phyloP scores from a whole-genome alignment of 208 protist genomes.

The Spongospora subterranea region DNA sequence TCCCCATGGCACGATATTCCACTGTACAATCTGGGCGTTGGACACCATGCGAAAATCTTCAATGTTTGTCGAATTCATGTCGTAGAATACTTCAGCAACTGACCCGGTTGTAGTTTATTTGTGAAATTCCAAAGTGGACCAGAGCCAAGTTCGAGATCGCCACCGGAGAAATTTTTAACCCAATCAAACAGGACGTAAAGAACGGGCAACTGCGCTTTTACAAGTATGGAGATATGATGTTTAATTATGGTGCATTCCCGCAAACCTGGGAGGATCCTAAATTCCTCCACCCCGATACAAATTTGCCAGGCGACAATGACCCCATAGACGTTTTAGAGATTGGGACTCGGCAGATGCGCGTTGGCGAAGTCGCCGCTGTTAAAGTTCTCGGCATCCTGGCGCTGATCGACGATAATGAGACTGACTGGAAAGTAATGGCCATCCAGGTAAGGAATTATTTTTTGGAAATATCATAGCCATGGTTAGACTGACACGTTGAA shows the following conservation, averaged over 20 bases:
- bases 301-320: slow-evolving; percentile 67
- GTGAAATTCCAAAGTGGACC: slow-evolving; percentile 90
- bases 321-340: slow-evolving; percentile 71
- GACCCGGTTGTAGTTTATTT: slow-evolving; percentile 39
- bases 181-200: slow-evolving; percentile 88
- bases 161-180: slow-evolving; percentile 88
- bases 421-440: slow-evolving; percentile 69
- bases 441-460: slow-evolving; percentile 53
- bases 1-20: slow-evolving; percentile 69
- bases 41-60: slow-evolving; percentile 2
- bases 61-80: background rate
- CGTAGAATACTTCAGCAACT: background rate
- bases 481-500: background rate
- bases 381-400: slow-evolving; percentile 62
- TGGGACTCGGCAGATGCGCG: slow-evolving; percentile 40
- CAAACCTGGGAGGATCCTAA: slow-evolving; percentile 93
- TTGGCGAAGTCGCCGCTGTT: slow-evolving; percentile 50
- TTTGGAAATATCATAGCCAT: background rate
- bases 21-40: slow-evolving; percentile 49
- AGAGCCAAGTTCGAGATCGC: slow-evolving; percentile 93
- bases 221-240: slow-evolving; percentile 93
- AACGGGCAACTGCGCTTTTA: slow-evolving; percentile 92
- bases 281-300: slow-evolving; percentile 58
- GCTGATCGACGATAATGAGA: slow-evolving; percentile 61
- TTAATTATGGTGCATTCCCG: slow-evolving; percentile 93